These are phyloP conservation scores for Silene vulgaris DNA, from an alignment of 179 eudicot genomes.

Conservation along the genomic window DNA sequence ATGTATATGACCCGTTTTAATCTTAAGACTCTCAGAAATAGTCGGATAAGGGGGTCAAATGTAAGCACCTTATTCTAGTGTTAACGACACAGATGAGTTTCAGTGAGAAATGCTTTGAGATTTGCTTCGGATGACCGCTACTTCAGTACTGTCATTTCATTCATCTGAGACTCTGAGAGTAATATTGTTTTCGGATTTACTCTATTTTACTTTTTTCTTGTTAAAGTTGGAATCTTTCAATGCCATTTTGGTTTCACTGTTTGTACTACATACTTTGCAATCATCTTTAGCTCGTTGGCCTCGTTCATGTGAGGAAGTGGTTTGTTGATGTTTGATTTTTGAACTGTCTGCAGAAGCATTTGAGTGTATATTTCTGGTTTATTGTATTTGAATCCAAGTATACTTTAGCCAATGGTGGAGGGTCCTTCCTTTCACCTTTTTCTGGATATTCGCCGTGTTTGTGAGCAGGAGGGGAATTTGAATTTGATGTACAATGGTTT, in stretches of 20 bases:
- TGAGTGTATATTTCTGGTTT: background rate
- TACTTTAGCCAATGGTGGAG: conserved; percentile 36
- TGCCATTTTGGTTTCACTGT: background rate
- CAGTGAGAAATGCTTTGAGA: too few relatives aligned
- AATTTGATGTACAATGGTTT: conserved; percentile 36
- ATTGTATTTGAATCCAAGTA: background rate
- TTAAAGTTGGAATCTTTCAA: background rate
- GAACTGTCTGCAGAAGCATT: background rate
- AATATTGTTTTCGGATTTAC: background rate
- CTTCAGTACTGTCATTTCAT: too few relatives aligned
- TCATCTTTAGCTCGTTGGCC: background rate
- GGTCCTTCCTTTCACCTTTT: conserved; percentile 34
- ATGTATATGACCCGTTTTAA: too few relatives aligned
- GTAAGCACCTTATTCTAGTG: too few relatives aligned
- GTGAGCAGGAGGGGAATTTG: conserved; percentile 39
- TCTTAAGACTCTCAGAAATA: too few relatives aligned
- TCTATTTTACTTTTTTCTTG: background rate
- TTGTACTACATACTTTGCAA: background rate
- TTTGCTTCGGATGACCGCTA: too few relatives aligned
- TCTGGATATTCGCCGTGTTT: conserved; percentile 35
- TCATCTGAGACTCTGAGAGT: too few relatives aligned
- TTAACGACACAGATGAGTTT: too few relatives aligned
- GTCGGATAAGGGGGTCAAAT: too few relatives aligned
- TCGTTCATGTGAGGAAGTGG: background rate
- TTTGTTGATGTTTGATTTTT: background rate